These are phyloP conservation scores for Trypanosoma theileri DNA, from an alignment of 208 protist species.

Conservation along the genomic window DNA sequence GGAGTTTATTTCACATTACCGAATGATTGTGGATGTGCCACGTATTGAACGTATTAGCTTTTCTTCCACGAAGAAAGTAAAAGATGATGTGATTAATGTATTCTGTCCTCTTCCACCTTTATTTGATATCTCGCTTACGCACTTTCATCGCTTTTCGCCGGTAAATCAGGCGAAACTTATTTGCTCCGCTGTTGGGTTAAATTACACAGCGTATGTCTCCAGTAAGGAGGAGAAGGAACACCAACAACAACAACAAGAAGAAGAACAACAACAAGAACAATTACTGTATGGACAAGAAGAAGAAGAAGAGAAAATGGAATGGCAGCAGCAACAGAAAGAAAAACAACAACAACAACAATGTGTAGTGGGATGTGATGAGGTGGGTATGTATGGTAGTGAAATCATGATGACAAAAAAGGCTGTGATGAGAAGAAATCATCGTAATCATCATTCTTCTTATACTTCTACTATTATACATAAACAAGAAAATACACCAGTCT, in stretches of 20 bases:
- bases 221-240: conserved; percentile 3
- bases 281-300: too few relatives aligned
- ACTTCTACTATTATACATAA: too few relatives aligned
- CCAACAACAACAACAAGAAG: background rate
- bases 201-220: conserved; percentile 13
- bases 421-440: too few relatives aligned
- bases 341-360: too few relatives aligned
- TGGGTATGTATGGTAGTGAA: background rate
- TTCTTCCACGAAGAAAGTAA: background rate
- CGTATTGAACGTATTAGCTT: background rate
- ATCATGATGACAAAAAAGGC: background rate
- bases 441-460: too few relatives aligned
- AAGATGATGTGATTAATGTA: background rate
- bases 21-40: background rate
- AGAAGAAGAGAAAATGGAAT: background rate
- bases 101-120: conserved; percentile 9
- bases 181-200: conserved; percentile 15
- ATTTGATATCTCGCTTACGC: conserved; percentile 7
- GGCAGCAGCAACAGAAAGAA: too few relatives aligned
- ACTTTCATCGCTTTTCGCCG: conserved; percentile 13
- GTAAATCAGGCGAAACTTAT: conserved; percentile 24
- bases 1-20: conserved; percentile 10
- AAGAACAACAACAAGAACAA: background rate
- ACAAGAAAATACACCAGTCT: too few relatives aligned
- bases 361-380: background rate